A percentile compares a stretch with the other conserved stretches of the same genome.
phyloP scores from a whole-genome alignment of 1,139 yeast species.

The Hyphopichia wangnamkhiaoensis region DNA sequence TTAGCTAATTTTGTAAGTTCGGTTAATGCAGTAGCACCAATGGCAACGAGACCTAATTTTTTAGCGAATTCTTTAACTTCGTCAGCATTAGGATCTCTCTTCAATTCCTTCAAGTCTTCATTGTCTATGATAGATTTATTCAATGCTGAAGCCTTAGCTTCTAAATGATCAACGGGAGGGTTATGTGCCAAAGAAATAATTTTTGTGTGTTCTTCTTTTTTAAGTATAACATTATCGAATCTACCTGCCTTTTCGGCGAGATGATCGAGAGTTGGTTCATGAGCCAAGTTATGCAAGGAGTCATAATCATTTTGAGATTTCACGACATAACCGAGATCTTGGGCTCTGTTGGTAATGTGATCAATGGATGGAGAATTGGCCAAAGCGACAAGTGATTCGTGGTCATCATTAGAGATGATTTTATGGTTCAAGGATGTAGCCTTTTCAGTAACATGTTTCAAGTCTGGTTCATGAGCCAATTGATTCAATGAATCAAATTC shows the following conservation, averaged over 20 bases:
- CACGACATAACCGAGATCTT: conserved; percentile 10
- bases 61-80: conserved; percentile 18
- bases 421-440: conserved; percentile 15
- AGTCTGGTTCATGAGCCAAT: conserved; percentile 15
- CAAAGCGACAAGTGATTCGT: not conserved
- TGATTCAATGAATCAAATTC: conserved; percentile 15
- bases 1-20: conserved; percentile 21
- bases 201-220: conserved; percentile 14
- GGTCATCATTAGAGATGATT: conserved; percentile 10
- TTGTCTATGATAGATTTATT: conserved; percentile 10
- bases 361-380: conserved; percentile 6
- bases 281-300: conserved; percentile 12
- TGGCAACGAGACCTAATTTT: conserved; percentile 14
- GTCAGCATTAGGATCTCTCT: conserved; percentile 6
- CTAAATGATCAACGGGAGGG: conserved; percentile 23
- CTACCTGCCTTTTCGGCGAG: conserved; percentile 14
- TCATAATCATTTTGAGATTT: not conserved
- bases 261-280: conserved; percentile 10
- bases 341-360: conserved; percentile 18
- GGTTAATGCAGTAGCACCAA: conserved; percentile 15
- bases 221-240: conserved; percentile 14
- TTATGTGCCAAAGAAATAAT: conserved; percentile 13
- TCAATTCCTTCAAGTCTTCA: conserved; percentile 16
- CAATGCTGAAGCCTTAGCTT: conserved; percentile 13
- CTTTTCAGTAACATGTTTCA: conserved; percentile 11